Evolutionary conservation across 495 filamentous ascomycete genomes (phyloP).

Genomic region (Penicillium crystallinum): DNA sequence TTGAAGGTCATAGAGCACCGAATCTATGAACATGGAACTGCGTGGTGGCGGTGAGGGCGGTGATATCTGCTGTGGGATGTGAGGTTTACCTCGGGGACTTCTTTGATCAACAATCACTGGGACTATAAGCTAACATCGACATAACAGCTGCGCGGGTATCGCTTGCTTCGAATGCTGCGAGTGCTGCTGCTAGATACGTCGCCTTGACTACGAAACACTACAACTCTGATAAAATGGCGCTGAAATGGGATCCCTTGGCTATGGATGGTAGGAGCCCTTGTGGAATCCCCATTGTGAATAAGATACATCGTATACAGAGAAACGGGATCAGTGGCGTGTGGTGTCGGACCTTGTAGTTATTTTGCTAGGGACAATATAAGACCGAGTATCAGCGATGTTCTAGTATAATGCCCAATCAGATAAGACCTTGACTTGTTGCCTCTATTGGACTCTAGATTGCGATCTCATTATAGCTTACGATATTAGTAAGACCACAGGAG

Average conservation of each 20-base stretch:
- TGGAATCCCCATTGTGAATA: too few relatives aligned
- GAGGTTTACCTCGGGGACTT: neutral
- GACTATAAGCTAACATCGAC: neutral
- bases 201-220: neutral
- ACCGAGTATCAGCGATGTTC: too few relatives aligned
- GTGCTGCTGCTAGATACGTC: slow-evolving; percentile 5
- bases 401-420: too few relatives aligned
- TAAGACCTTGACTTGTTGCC: too few relatives aligned
- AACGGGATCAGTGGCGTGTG: too few relatives aligned
- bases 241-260: neutral
- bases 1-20: neutral
- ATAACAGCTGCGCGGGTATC: slow-evolving; percentile 2
- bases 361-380: too few relatives aligned
- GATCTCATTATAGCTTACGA: too few relatives aligned
- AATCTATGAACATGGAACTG: slow-evolving; percentile 6
- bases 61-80: slow-evolving; percentile 8
- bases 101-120: neutral
- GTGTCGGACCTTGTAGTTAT: too few relatives aligned
- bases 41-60: slow-evolving; percentile 6
- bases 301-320: too few relatives aligned
- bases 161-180: slow-evolving; percentile 9
- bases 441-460: too few relatives aligned
- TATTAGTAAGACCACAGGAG: too few relatives aligned
- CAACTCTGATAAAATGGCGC: neutral
- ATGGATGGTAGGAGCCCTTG: neutral